phyloP scores from a whole-genome alignment of 2,329 filamentous ascomycete genomes.

The Ophiosphaerella herpotricha region DNA sequence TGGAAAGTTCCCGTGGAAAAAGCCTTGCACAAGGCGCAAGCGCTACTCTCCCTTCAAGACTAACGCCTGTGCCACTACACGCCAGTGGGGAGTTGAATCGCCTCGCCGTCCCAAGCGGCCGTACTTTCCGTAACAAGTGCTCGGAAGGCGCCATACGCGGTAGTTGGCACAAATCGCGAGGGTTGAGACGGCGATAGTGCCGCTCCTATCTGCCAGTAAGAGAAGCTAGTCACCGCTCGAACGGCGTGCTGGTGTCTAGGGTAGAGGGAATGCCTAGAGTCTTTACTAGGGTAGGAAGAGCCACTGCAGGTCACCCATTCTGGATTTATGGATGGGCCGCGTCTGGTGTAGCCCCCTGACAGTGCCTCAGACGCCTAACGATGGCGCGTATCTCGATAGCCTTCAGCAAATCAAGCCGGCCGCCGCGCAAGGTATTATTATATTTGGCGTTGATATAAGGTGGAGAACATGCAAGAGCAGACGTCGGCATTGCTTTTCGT shows the following conservation, averaged over 20 bases:
- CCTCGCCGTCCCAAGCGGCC: background rate
- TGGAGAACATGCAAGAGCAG: constrained; percentile 3
- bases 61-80: constrained; percentile 7
- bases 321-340: constrained; percentile 9
- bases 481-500: constrained; percentile 6
- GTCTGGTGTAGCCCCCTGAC: constrained; percentile 12
- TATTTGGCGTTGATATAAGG: constrained; percentile 1
- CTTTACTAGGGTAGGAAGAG: constrained; percentile 4
- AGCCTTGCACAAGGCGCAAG: constrained; percentile 19
- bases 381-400: constrained; percentile 13
- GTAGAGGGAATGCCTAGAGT: constrained; percentile 7
- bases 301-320: constrained; percentile 12
- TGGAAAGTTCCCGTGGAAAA: constrained; percentile 9
- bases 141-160: constrained; percentile 6
- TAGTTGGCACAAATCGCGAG: background rate
- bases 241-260: constrained; percentile 12
- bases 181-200: constrained; percentile 3
- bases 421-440: background rate
- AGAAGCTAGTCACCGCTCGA: background rate
- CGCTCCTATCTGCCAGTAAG: constrained; percentile 4
- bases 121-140: constrained; percentile 1
- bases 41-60: constrained; percentile 11
- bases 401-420: background rate
- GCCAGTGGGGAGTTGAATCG: constrained; percentile 3
- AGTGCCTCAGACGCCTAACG: constrained; percentile 6